Base-by-base conservation (phyloP, 768 basidiomycete genomes). In the Hypholoma fasciculare region DNA sequence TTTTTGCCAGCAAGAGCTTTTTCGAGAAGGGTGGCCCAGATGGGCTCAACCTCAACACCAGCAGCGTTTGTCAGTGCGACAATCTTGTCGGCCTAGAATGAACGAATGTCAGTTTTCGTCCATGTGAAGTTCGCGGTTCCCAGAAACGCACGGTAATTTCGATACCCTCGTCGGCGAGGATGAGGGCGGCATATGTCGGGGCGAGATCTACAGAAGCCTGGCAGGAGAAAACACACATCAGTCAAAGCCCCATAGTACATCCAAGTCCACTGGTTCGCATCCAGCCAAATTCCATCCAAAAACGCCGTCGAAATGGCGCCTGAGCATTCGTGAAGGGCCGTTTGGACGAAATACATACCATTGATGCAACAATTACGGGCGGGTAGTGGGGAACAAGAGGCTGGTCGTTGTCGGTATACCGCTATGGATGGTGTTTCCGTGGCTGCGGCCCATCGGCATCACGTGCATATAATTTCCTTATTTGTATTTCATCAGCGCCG, bases 1-100 rank as follows among this genome's bases (percentile, higher is more conserved):
- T 98, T 87, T 84, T 96, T 97, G 69, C 96, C 96, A 78, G 96
- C 95, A 54, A 99, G 88, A 37, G 97, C 96, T 76, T 97, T 98
- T 61, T 96, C 92, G 71, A 99, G 92, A 68, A 99, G 90, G 13
- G 89, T 77, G 58, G 95, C 95, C 97, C 97, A 98, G 81, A 99
- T 98, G 57, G 96, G 84, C 77, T 98, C 97, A 59, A 97, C 69
- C 23, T 97, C 95, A 62, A 94, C 80, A 57, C 78, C 77, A 54
- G 96, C 97, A 54, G 93, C 96, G 56, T 71, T 74, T 67, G 91
- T 93, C 71, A 98, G 74, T n/a, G 94, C 79, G 67, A 80, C 59
- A 72, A 99, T 92, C 82, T 97, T 98, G 74, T 98, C 97, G 59
- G 94, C 73, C 96, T 98, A 68, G 1, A 58, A 36, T 49, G 20